phyloP scores from a whole-genome alignment of 768 basidiomycete species.

The Hygrocybe coccinea region DNA sequence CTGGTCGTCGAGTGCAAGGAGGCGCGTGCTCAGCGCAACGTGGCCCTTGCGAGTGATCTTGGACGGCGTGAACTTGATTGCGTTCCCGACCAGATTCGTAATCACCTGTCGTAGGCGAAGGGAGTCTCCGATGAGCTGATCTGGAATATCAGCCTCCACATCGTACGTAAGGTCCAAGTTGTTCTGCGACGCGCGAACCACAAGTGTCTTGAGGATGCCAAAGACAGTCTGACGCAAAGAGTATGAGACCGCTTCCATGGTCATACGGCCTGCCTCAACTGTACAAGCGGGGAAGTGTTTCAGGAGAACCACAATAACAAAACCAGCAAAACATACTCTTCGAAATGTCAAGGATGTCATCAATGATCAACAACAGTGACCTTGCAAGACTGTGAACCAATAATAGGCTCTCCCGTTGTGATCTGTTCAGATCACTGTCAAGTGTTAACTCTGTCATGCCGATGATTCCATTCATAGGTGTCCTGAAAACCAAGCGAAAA shows the following conservation, averaged over 20 bases:
- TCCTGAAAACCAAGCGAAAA: constrained; percentile 45
- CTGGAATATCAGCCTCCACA: constrained; percentile 91
- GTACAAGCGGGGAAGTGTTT: constrained; percentile 14
- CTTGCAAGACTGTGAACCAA: constrained; percentile 93
- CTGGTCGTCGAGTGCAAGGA: constrained; percentile 73
- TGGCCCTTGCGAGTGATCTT: constrained; percentile 77
- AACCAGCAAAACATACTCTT: constrained; percentile 69
- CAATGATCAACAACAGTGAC: constrained; percentile 91
- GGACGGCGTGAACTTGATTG: constrained; percentile 92
- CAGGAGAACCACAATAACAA: constrained; percentile 7
- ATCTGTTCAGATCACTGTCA: constrained; percentile 90
- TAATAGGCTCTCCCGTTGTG: constrained; percentile 91
- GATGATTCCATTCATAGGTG: constrained; percentile 99
- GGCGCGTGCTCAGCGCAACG: constrained; percentile 82
- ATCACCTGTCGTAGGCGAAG: constrained; percentile 92
- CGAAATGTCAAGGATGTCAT: constrained; percentile 98
- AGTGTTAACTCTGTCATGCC: constrained; percentile 99
- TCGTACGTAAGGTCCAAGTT: constrained; percentile 95
- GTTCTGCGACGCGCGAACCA: constrained; percentile 95
- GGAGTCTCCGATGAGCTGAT: constrained; percentile 95
- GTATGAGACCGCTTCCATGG: constrained; percentile 98
- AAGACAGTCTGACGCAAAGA: constrained; percentile 96
- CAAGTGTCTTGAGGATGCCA: constrained; percentile 94
- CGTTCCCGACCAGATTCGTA: constrained; percentile 92
- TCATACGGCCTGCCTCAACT: constrained; percentile 99